Conservation (phyloP, 345 rosid genomes). For the Dovyalis caffra region DNA sequence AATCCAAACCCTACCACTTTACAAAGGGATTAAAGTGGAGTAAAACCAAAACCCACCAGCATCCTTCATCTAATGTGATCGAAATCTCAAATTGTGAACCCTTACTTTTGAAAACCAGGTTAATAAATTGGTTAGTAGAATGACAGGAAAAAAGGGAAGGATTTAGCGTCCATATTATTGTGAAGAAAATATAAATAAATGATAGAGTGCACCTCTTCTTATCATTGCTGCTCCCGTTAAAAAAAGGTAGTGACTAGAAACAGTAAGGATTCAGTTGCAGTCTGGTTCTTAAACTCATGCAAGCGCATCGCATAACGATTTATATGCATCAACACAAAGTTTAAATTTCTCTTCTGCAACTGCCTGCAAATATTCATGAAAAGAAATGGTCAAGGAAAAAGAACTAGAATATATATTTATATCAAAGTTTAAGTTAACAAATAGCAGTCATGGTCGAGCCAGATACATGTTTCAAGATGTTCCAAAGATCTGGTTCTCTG, state of each 20-base stretch:
- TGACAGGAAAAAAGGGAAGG: not conserved
- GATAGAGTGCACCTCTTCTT: not conserved
- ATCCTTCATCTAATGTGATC: not conserved
- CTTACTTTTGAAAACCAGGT: not conserved
- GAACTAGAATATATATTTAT: too few relatives aligned
- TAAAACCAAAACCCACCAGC: not conserved
- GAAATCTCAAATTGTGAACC: not conserved
- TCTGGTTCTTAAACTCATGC: constrained; percentile 18
- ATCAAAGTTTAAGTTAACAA: not conserved
- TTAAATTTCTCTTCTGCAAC: constrained; percentile 88
- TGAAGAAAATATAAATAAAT: not conserved
- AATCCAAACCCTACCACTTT: not conserved
- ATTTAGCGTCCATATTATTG: not conserved
- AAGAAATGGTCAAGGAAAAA: not conserved
- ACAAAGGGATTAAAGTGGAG: not conserved
- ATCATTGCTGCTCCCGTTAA: not conserved
- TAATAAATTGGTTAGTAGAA: not conserved
- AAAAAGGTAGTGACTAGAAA: not conserved
- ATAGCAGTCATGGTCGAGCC: not conserved
- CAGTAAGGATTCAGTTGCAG: not conserved
- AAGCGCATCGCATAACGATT: constrained; percentile 63
- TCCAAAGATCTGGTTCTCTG: not conserved
- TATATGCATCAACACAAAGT: constrained; percentile 70
- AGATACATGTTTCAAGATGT: not conserved
- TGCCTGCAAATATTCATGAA: constrained; percentile 43